Conservation (phyloP, 495 filamentous ascomycete species). For the Tetracladium setigerum region DNA sequence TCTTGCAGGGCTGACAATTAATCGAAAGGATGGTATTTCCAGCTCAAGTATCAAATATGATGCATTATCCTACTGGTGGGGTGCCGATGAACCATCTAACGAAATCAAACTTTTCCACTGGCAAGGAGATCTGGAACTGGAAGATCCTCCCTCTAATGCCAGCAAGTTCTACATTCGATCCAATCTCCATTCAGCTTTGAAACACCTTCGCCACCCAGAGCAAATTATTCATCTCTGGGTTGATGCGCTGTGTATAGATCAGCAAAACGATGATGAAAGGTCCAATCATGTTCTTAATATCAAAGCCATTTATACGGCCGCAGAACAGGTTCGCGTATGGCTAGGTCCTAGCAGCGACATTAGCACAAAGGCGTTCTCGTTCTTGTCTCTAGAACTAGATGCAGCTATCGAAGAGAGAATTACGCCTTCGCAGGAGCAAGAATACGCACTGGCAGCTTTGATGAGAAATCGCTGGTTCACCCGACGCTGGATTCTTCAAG, state of each 20-base stretch:
- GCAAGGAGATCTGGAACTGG: too few species aligned
- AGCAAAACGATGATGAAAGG: slow-evolving; percentile 9
- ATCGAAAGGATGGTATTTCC: too few species aligned
- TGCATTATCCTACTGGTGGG: slow-evolving; percentile 1
- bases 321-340: neutral
- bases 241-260: slow-evolving; percentile 14
- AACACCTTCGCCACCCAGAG: neutral
- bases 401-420: too few species aligned
- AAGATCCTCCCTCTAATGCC: neutral
- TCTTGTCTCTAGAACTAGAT: too few species aligned
- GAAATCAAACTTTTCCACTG: too few species aligned
- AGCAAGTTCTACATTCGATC: neutral
- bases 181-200: neutral
- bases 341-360: slow-evolving; percentile 3
- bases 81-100: too few species aligned
- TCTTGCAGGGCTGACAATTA: too few species aligned
- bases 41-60: too few species aligned
- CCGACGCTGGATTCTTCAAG: neutral
- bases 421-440: too few species aligned
- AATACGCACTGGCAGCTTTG: too few species aligned
- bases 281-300: slow-evolving; percentile 10
- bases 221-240: slow-evolving; percentile 4
- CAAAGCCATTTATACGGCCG: slow-evolving; percentile 3
- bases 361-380: neutral
- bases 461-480: too few species aligned